These are phyloP conservation scores for Rhinocladiella similis DNA, from an alignment of 2,329 filamentous ascomycete species.

Conservation along the genomic window DNA sequence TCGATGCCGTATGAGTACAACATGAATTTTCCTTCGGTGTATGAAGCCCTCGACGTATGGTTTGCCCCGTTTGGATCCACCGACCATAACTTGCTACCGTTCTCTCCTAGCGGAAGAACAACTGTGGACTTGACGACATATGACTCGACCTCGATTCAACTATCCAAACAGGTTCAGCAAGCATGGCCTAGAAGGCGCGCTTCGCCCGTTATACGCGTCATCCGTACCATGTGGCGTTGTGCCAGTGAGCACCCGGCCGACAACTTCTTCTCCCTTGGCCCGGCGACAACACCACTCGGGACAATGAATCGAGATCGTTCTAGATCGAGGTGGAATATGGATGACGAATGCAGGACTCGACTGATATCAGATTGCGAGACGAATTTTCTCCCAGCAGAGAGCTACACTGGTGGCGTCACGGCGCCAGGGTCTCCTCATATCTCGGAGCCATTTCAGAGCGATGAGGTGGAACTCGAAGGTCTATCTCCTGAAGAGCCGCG, in stretches of 20 bases:
- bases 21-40: conserved; percentile 5
- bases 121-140: background rate
- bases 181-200: conserved; percentile 9
- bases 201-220: conserved; percentile 1
- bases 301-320: too few species aligned
- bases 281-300: background rate
- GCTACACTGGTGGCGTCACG: conserved; percentile 3
- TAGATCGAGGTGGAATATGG: conserved; percentile 14
- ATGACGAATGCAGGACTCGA: conserved; percentile 6
- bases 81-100: background rate
- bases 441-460: background rate
- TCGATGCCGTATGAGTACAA: background rate
- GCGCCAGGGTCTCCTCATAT: conserved; percentile 6
- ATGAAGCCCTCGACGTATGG: conserved; percentile 4
- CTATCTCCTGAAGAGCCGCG: conserved; percentile 1
- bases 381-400: conserved; percentile 3
- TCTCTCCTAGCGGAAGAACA: background rate
- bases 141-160: background rate
- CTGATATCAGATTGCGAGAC: conserved; percentile 10
- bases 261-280: conserved; percentile 5
- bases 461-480: conserved; percentile 7
- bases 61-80: background rate
- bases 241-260: conserved; percentile 3
- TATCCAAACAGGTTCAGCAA: conserved; percentile 5
- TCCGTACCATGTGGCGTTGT: conserved; percentile 11